Evolutionary conservation across 768 basidiomycete species (phyloP).

Genomic region (Lactifluus echinatus): DNA sequence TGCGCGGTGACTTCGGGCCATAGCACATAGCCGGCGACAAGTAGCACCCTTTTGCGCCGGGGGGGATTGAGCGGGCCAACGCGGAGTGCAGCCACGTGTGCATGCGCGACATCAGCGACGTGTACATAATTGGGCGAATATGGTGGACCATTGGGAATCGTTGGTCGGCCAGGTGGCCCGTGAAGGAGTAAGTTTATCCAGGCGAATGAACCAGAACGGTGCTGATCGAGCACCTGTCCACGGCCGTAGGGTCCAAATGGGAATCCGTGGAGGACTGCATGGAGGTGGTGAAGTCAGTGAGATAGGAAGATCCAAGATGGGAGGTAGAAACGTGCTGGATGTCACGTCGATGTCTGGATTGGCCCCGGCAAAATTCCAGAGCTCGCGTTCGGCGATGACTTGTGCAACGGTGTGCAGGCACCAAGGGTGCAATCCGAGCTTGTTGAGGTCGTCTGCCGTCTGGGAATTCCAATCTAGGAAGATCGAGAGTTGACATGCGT

Average conservation of each 20-base stretch:
- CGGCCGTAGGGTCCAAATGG: conserved; percentile 14
- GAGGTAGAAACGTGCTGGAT: conserved; percentile 4
- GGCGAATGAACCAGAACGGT: conserved; percentile 8
- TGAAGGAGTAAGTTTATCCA: conserved; percentile 12
- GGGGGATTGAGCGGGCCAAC: not conserved
- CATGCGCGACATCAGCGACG: conserved; percentile 8
- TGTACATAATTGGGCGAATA: conserved; percentile 17
- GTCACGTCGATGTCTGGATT: conserved; percentile 11
- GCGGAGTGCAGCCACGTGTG: conserved; percentile 9
- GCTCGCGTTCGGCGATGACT: conserved; percentile 15
- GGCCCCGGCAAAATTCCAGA: conserved; percentile 12
- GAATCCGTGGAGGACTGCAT: conserved; percentile 9
- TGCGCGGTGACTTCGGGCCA: conserved; percentile 11
- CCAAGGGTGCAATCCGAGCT: conserved; percentile 15
- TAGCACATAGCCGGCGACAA: conserved; percentile 9
- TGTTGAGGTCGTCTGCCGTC: not conserved
- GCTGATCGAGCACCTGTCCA: conserved; percentile 4
- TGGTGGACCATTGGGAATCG: conserved; percentile 2
- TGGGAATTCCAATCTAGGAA: conserved; percentile 15
- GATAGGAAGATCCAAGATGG: no score
- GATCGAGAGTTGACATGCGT: not conserved
- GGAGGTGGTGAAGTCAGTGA: not conserved
- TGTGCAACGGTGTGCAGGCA: conserved; percentile 5
- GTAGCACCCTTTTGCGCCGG: conserved; percentile 10
- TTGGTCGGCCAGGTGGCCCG: conserved; percentile 6